Evolutionary conservation across 2,329 filamentous ascomycete species (phyloP), one percentile per base, ranked within the genome.

Genomic region (Penicillium paneum): DNA sequence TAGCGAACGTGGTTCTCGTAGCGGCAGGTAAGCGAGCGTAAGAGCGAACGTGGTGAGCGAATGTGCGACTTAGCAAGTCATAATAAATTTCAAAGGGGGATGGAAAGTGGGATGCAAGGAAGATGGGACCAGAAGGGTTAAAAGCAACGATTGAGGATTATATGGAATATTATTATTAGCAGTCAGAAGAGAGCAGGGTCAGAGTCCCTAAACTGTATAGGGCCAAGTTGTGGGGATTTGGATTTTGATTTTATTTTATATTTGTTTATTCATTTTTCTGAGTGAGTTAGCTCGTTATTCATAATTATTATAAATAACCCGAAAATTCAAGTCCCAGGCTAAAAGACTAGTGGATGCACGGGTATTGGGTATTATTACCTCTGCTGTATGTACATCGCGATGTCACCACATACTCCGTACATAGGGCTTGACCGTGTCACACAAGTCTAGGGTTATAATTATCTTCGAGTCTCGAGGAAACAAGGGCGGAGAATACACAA

Each of bases 1-100:
- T 73, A 74, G 71, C 71, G 71, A 74, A 68, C 65, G 71, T 73
- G 64, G 62, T 68, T 68, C 65, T 68, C 64, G 67, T 67, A 64
- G 64, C 63, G 66, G 69, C 62, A 64, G 61, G 59, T 69, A 71
- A 47, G 69, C 69, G 69, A 72, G 66, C 66, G 68, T 71, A 64
- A 62, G 60, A 67, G 69, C 69, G 70, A 73, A 66, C 65, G 71
- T 69, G 64, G 60, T 65, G 67, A 70, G 67, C 67, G 69, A 70
- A 65, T 68, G 66, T 65, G 61, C 42, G 61, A 59, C 59, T 64
- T 64, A 70, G 61, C 61, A 54, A 66, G 62, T 68, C 68, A 70
- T 71, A 64, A 62, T 65, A 64, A 31, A 40, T 51, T 56, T 56
- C 55, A 51, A 55, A 55, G 49, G 48, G 21, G 36, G 21, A 40